Percentiles rank a stretch among this genome's conserved stretches.
Conservation (phyloP, 257 asterid genomes). For the Nicotiana noctiflora region DNA sequence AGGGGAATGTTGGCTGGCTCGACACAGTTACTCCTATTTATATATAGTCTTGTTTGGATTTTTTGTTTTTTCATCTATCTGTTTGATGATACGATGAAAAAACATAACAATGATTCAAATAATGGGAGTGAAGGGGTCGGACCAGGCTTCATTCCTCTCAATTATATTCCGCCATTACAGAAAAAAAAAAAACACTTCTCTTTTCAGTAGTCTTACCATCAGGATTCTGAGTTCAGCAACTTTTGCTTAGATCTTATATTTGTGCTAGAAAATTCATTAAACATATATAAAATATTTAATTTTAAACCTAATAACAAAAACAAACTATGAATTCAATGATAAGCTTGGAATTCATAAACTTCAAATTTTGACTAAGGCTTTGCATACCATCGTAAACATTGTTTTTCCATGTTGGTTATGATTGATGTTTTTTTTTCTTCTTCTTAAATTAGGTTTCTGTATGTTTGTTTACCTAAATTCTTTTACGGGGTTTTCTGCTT, state of each 20-base stretch:
- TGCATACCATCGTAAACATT: too few relatives aligned
- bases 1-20: slow-evolving; percentile 58
- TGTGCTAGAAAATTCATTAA: too few relatives aligned
- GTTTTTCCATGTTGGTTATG: too few relatives aligned
- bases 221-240: too few relatives aligned
- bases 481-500: background rate
- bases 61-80: background rate
- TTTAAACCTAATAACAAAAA: too few relatives aligned
- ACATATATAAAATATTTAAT: too few relatives aligned
- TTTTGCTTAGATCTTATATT: too few relatives aligned
- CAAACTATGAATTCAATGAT: too few relatives aligned
- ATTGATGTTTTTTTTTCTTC: too few relatives aligned
- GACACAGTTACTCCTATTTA: background rate
- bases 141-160: slow-evolving; percentile 32
- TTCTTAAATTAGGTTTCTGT: background rate
- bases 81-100: background rate
- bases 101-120: background rate
- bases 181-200: background rate
- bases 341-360: too few relatives aligned
- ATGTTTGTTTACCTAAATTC: background rate
- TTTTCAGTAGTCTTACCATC: too few relatives aligned
- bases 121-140: slow-evolving; percentile 11
- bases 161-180: background rate
- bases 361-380: accelerated
- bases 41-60: background rate